These are phyloP conservation scores for Cryptosporidium meleagridis DNA, from an alignment of 169 alveolate genomes.

Conservation along the genomic window DNA sequence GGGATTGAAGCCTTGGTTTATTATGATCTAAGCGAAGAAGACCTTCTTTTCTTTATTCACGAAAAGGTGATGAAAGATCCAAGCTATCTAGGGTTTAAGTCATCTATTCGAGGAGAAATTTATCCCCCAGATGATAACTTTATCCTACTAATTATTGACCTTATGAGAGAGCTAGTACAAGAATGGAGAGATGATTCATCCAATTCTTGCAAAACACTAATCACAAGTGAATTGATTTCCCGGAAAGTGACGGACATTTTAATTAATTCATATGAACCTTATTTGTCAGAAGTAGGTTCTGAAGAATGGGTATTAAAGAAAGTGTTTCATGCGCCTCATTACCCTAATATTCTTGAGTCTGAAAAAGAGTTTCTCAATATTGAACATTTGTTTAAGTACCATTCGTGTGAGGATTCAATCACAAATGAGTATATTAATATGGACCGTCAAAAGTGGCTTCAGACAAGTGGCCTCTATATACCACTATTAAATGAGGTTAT, in stretches of 20 bases:
- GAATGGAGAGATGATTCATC: slow-evolving; percentile 1
- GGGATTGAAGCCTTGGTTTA: neutral
- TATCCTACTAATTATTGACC: slow-evolving; percentile 36
- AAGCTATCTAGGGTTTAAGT: slow-evolving; percentile 17
- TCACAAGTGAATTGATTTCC: neutral
- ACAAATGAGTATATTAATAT: slow-evolving; percentile 7
- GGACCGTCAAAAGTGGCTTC: slow-evolving; percentile 45
- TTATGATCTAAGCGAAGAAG: slow-evolving; percentile 16
- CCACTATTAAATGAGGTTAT: slow-evolving; percentile 35
- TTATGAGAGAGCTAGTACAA: slow-evolving; percentile 14
- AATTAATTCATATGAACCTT: slow-evolving; percentile 41
- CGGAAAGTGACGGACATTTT: slow-evolving; percentile 12
- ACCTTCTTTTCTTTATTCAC: slow-evolving; percentile 20
- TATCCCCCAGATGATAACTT: slow-evolving; percentile 72
- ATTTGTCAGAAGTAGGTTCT: slow-evolving; percentile 34
- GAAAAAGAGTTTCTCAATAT: slow-evolving; percentile 62
- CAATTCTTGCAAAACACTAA: neutral
- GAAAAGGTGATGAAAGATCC: slow-evolving; percentile 45
- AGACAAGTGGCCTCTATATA: slow-evolving; percentile 8
- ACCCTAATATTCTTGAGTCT: slow-evolving; percentile 66
- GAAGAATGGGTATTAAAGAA: slow-evolving; percentile 60
- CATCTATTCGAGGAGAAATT: slow-evolving; percentile 23
- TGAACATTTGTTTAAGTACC: slow-evolving; percentile 65
- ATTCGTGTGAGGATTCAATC: slow-evolving; percentile 53
- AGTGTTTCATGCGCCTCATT: slow-evolving; percentile 59